A percentile compares a stretch with the other conserved stretches of the same genome.
Evolutionary conservation across 495 filamentous ascomycete genomes (phyloP).

Genomic region (Cryomyces minteri): DNA sequence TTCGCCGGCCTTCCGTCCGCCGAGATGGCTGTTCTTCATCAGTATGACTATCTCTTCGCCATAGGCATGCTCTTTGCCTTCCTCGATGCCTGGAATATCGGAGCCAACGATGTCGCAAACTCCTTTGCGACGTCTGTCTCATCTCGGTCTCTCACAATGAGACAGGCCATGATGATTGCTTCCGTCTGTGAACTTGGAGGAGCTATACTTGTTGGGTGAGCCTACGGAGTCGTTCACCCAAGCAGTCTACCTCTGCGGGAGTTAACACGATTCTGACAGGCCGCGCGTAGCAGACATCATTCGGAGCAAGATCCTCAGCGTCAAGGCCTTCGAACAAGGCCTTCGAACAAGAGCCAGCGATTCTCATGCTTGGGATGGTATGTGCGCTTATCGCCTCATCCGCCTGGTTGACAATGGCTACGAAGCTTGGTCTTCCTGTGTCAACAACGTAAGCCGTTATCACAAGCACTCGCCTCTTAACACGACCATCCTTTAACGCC

Average conservation of each 20-base stretch:
- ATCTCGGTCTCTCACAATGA: slow-evolving; percentile 11
- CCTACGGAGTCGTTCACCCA: no score
- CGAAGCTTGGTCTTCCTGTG: not conserved
- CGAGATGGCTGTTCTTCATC: not conserved
- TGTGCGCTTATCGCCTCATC: not conserved
- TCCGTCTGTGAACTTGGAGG: not conserved
- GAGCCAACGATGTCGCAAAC: slow-evolving; percentile 20
- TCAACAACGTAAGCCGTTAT: not conserved
- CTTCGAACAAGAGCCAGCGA: not conserved
- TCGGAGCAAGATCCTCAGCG: not conserved
- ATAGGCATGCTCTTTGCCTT: slow-evolving; percentile 26
- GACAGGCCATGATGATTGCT: slow-evolving; percentile 4
- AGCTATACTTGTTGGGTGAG: not conserved
- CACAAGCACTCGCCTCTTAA: not conserved
- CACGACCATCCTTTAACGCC: not conserved
- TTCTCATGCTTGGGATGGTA: not conserved
- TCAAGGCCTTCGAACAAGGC: not conserved
- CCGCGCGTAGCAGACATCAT: not conserved
- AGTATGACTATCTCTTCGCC: slow-evolving; percentile 32
- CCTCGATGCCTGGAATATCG: slow-evolving; percentile 26
- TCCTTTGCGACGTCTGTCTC: slow-evolving; percentile 13
- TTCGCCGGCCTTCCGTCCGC: no score
- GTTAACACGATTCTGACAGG: no score
- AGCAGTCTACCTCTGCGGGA: no score
- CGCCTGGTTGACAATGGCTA: not conserved